Evolutionary conservation across 2,329 filamentous ascomycete genomes (phyloP).

Genomic region (Hypomyces rosellus): DNA sequence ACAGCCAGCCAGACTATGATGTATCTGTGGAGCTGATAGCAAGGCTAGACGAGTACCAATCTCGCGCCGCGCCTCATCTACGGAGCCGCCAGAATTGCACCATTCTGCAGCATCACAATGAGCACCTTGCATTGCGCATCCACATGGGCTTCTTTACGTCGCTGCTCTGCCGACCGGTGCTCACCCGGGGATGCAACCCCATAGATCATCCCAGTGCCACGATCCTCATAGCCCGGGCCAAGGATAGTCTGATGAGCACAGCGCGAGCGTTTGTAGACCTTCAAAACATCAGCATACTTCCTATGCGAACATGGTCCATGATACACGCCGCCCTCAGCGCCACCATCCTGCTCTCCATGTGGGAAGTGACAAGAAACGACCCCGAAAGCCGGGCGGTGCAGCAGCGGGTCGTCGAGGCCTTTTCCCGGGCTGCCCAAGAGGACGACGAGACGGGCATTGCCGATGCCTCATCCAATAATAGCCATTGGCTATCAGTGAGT

Average conservation of each 20-base stretch:
- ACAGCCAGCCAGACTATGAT: background rate
- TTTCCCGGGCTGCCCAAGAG: conserved; percentile 5
- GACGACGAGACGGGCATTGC: conserved; percentile 5
- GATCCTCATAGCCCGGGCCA: conserved; percentile 2
- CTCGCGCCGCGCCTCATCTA: conserved; percentile 1
- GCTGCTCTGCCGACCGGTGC: conserved; percentile 1
- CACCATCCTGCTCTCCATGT: conserved; percentile 7
- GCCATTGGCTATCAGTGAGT: conserved; percentile 6
- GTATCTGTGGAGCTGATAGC: background rate
- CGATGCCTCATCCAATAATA: background rate
- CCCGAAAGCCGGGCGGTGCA: conserved; percentile 5
- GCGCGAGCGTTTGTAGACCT: conserved; percentile 6
- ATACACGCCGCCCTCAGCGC: conserved; percentile 4
- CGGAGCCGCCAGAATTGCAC: conserved; percentile 1
- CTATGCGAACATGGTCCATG: conserved; percentile 8
- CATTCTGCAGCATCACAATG: conserved; percentile 7
- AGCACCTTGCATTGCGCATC: background rate
- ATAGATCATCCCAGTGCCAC: background rate
- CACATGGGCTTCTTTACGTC: conserved; percentile 4
- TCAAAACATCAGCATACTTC: conserved; percentile 5
- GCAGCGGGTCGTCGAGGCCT: conserved; percentile 6
- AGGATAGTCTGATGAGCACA: conserved; percentile 5
- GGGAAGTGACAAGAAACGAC: conserved; percentile 7
- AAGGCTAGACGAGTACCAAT: conserved; percentile 4
- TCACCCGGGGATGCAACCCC: background rate